Evolutionary conservation across 169 alveolate species (phyloP).

Genomic region (Plasmodium malariae): DNA sequence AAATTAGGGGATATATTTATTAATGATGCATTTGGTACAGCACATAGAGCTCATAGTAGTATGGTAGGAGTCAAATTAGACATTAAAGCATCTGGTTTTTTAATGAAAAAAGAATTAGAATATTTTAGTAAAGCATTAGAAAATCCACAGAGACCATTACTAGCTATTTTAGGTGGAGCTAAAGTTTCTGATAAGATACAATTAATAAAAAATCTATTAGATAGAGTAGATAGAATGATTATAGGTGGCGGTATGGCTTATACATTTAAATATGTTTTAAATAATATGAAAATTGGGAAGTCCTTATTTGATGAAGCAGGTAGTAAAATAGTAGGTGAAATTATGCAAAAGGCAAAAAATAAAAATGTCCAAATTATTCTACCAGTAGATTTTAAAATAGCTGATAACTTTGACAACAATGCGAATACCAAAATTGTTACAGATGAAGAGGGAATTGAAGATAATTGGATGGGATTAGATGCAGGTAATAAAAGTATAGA

Average conservation of each 20-base stretch:
- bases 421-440: slow-evolving; percentile 90
- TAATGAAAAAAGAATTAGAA: slow-evolving; percentile 96
- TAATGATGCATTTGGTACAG: slow-evolving; percentile 99
- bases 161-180: slow-evolving; percentile 99
- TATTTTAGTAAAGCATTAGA: slow-evolving; percentile 97
- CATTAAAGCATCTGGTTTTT: slow-evolving; percentile 95
- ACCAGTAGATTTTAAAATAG: slow-evolving; percentile 95
- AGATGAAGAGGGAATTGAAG: slow-evolving; percentile 93
- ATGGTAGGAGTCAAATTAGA: slow-evolving; percentile 95
- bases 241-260: slow-evolving; percentile 99
- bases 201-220: slow-evolving; percentile 94
- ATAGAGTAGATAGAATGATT: slow-evolving; percentile 95
- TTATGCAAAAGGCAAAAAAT: slow-evolving; percentile 94
- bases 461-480: slow-evolving; percentile 98
- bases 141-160: slow-evolving; percentile 94
- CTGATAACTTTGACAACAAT: slow-evolving; percentile 92
- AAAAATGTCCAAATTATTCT: slow-evolving; percentile 94
- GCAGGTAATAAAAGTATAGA: slow-evolving; percentile 95
- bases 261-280: slow-evolving; percentile 95
- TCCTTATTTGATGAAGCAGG: slow-evolving; percentile 98
- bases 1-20: slow-evolving; percentile 95
- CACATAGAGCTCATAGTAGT: slow-evolving; percentile 98
- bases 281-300: slow-evolving; percentile 92
- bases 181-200: slow-evolving; percentile 98
- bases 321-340: slow-evolving; percentile 94